Conservation (phyloP, 2,329 filamentous ascomycete genomes). For the Fusarium udum region DNA sequence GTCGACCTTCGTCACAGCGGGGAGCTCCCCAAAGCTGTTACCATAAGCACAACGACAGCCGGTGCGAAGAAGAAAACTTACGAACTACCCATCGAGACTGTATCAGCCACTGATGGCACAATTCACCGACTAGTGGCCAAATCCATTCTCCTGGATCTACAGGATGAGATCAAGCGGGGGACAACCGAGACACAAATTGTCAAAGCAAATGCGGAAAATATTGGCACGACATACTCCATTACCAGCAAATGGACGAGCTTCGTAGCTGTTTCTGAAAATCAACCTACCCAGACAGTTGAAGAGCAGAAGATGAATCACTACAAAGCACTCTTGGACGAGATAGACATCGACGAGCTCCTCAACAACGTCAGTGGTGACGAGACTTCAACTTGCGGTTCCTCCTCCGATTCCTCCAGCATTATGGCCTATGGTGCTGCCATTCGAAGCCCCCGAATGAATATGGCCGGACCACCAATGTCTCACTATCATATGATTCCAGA, state of each 20-base stretch:
- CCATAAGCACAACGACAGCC: accelerated
- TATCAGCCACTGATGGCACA: accelerated
- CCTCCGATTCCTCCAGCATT: too few relatives aligned
- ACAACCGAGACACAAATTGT: accelerated
- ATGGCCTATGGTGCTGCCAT: too few relatives aligned
- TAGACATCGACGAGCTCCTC: background rate
- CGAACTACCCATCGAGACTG: accelerated
- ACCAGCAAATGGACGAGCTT: background rate
- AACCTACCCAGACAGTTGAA: accelerated
- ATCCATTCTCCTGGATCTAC: accelerated
- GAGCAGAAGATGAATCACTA: background rate
- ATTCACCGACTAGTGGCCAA: accelerated
- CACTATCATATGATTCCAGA: too few relatives aligned
- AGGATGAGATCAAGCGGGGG: accelerated
- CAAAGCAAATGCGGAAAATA: accelerated
- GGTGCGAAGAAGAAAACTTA: accelerated
- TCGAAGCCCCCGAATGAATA: too few relatives aligned
- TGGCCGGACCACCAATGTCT: too few relatives aligned
- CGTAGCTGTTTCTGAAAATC: accelerated
- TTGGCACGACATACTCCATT: background rate
- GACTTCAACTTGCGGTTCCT: too few relatives aligned
- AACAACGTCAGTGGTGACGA: background rate
- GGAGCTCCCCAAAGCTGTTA: accelerated
- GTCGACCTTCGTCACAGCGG: accelerated
- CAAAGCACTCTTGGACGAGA: accelerated